Evolutionary conservation across 108 stramenopile species (phyloP).

Genomic region (Skeletonema tropicum): DNA sequence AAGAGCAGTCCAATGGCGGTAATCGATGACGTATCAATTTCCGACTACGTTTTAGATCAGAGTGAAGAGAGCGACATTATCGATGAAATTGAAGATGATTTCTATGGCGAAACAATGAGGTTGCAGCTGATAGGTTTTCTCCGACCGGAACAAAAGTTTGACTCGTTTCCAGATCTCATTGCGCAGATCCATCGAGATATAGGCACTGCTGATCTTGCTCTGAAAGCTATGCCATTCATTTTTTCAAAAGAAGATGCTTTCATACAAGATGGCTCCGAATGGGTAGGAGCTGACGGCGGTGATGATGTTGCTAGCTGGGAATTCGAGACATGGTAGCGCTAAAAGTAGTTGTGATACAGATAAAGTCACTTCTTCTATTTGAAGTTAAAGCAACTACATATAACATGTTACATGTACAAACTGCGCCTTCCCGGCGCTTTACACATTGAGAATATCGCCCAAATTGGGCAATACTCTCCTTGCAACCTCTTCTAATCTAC

Average conservation of each 20-base stretch:
- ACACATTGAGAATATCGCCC: conserved; percentile 65
- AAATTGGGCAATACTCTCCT: conserved; percentile 82
- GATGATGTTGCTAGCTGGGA: conserved; percentile 82
- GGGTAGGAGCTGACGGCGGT: conserved; percentile 79
- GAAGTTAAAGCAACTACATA: conserved; percentile 1
- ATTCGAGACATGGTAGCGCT: conserved; percentile 47
- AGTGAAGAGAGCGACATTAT: conserved; percentile 18
- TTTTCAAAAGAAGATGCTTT: conserved; percentile 53
- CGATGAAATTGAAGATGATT: conserved; percentile 59
- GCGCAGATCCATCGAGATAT: conserved; percentile 80
- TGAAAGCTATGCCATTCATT: conserved; percentile 56
- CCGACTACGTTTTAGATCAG: conserved; percentile 1
- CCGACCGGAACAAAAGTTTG: conserved; percentile 84
- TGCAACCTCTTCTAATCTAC: conserved; percentile 83
- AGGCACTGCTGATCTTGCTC: conserved; percentile 56
- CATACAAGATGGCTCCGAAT: conserved; percentile 30
- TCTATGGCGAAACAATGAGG: conserved; percentile 83
- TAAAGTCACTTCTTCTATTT: conserved; percentile 1
- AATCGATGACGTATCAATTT: conserved; percentile 1
- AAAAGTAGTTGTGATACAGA: not conserved
- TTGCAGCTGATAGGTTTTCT: conserved; percentile 74
- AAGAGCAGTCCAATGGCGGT: conserved; percentile 36
- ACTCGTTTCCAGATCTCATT: conserved; percentile 75
- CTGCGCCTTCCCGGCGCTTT: conserved; percentile 84
- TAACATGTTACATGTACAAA: not conserved